These are phyloP conservation scores for Porcisia deanei DNA, from an alignment of 208 protist species.

Conservation along the genomic window DNA sequence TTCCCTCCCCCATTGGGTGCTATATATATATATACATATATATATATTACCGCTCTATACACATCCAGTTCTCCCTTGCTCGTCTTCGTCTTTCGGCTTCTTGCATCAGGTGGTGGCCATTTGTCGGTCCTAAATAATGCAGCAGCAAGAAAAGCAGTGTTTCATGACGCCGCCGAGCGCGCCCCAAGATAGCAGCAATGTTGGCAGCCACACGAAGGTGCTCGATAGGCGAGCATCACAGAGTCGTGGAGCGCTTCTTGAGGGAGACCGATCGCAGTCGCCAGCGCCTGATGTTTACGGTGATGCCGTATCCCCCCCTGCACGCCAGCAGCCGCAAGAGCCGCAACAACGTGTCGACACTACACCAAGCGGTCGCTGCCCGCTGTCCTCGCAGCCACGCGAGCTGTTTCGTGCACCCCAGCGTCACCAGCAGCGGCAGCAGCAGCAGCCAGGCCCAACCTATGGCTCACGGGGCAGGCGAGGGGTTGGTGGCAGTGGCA, in stretches of 20 bases:
- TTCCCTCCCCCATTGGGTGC: too few relatives aligned
- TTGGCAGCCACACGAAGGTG: neutral
- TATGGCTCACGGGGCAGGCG: neutral
- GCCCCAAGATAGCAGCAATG: neutral
- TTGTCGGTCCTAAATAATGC: neutral
- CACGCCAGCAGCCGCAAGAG: neutral
- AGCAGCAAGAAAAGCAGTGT: constrained; percentile 8
- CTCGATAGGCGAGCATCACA: neutral
- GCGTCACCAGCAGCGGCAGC: neutral
- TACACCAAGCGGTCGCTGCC: neutral
- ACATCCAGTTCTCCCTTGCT: neutral
- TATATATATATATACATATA: too few relatives aligned
- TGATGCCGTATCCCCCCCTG: neutral
- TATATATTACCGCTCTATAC: too few relatives aligned
- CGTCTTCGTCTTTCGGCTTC: neutral
- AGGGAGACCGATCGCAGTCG: constrained; percentile 8
- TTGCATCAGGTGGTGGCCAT: neutral
- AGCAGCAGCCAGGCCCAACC: neutral
- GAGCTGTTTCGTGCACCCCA: neutral
- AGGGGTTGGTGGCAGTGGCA: neutral
- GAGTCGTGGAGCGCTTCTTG: neutral
- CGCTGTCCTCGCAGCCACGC: neutral
- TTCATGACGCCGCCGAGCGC: constrained; percentile 1
- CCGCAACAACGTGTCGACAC: neutral
- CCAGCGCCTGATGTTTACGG: constrained; percentile 13